Conservation (phyloP, 306 rosid genomes). For the Oemleria cerasiformis region DNA sequence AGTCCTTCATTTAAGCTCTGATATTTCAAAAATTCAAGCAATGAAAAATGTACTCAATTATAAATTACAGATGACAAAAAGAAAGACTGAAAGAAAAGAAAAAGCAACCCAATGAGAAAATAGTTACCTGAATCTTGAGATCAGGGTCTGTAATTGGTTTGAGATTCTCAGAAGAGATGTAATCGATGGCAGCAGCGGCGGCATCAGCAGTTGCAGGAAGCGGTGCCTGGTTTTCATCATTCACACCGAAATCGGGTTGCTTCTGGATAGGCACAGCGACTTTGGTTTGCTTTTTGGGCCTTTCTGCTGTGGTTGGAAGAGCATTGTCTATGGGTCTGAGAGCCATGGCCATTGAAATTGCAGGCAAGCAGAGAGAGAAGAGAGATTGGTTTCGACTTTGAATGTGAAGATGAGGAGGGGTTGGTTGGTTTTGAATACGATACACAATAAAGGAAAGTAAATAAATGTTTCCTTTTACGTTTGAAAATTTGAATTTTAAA, state of each 20-base stretch:
- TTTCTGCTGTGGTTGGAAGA: slow-evolving; percentile 59
- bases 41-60: no score
- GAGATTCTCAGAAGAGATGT: slow-evolving; percentile 67
- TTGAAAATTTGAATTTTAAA: slow-evolving; percentile 17
- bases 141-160: slow-evolving; percentile 65
- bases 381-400: slow-evolving; percentile 7
- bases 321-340: slow-evolving; percentile 86
- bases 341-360: slow-evolving; percentile 54
- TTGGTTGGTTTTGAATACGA: not conserved
- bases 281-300: slow-evolving; percentile 76
- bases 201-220: slow-evolving; percentile 48
- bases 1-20: slow-evolving; percentile 65
- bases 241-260: slow-evolving; percentile 29
- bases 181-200: slow-evolving; percentile 48
- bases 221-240: slow-evolving; percentile 60
- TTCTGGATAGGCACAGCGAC: slow-evolving; percentile 42
- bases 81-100: not conserved
- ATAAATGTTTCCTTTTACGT: not conserved
- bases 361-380: slow-evolving; percentile 1
- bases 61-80: no score
- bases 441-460: not conserved
- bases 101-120: not conserved
- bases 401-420: not conserved
- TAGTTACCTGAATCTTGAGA: slow-evolving; percentile 51
- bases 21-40: not conserved